phyloP scores from a whole-genome alignment of 2,329 filamentous ascomycete species.

The Fusarium nurragi region DNA sequence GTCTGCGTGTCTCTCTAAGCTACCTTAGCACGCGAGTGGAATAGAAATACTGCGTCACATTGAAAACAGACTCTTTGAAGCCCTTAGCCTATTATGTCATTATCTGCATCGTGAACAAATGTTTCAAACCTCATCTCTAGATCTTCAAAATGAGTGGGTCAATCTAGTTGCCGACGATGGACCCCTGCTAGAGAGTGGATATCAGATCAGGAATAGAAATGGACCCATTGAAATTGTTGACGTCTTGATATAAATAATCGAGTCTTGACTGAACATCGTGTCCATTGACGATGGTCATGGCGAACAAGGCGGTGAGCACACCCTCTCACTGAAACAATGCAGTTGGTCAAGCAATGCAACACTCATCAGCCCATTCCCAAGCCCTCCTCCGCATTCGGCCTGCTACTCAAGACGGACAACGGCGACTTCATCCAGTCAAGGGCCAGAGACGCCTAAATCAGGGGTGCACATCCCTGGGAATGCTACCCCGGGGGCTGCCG shows the following conservation, averaged over 20 bases:
- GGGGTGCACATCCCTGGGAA: constrained; percentile 19
- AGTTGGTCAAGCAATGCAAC: constrained; percentile 19
- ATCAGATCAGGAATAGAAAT: constrained; percentile 3
- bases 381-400: constrained; percentile 23
- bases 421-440: constrained; percentile 19
- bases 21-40: too few relatives aligned
- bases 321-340: not conserved
- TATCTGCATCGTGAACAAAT: constrained; percentile 1
- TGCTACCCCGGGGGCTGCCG: constrained; percentile 7
- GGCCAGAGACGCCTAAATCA: constrained; percentile 11
- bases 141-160: constrained; percentile 25
- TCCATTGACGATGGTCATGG: not conserved
- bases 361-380: constrained; percentile 32
- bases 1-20: too few relatives aligned
- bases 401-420: constrained; percentile 15
- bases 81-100: not conserved
- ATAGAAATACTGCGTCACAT: too few relatives aligned
- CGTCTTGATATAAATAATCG: constrained; percentile 2
- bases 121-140: constrained; percentile 10
- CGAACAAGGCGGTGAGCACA: constrained; percentile 8
- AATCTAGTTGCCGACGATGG: constrained; percentile 17
- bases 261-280: not conserved
- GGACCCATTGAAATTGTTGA: constrained; percentile 21
- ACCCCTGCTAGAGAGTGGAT: constrained; percentile 35
- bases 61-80: too few relatives aligned